These are phyloP conservation scores for Taxawa tesnikishii DNA, from an alignment of 2,329 filamentous ascomycete genomes.

Conservation along the genomic window DNA sequence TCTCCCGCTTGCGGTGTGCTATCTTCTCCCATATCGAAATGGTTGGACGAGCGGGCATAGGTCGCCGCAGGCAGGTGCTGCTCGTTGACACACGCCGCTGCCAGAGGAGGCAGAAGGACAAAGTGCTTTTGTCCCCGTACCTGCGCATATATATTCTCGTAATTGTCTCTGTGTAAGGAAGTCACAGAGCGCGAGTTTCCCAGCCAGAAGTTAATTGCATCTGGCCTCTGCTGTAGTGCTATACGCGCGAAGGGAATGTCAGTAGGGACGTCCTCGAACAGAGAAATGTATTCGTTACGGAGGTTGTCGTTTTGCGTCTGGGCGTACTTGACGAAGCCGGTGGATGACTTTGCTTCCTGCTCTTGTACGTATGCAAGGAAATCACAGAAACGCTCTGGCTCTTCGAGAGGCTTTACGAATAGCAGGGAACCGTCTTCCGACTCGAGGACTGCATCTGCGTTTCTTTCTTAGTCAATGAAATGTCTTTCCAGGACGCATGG, in stretches of 20 bases:
- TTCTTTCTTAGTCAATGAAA: slow-evolving; percentile 25
- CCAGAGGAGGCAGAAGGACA: slow-evolving; percentile 58
- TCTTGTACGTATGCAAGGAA: slow-evolving; percentile 50
- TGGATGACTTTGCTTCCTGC: slow-evolving; percentile 39
- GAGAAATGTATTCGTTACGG: slow-evolving; percentile 53
- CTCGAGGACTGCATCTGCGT: slow-evolving; percentile 50
- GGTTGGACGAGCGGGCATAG: too few species aligned
- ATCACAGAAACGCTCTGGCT: slow-evolving; percentile 46
- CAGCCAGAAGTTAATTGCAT: slow-evolving; percentile 76
- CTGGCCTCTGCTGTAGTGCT: slow-evolving; percentile 52
- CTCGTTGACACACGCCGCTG: slow-evolving; percentile 58
- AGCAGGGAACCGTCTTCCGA: slow-evolving; percentile 38
- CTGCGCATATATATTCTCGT: slow-evolving; percentile 77
- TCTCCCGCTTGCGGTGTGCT: slow-evolving; percentile 6
- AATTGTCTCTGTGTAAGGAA: slow-evolving; percentile 69
- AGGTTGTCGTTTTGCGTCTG: slow-evolving; percentile 75
- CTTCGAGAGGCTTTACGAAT: slow-evolving; percentile 64
- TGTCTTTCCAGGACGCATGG: background rate
- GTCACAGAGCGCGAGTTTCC: slow-evolving; percentile 60
- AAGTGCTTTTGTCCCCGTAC: slow-evolving; percentile 64
- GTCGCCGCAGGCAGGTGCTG: slow-evolving; percentile 41
- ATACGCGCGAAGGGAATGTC: slow-evolving; percentile 62
- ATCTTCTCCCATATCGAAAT: too few species aligned
- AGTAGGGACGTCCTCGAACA: slow-evolving; percentile 51
- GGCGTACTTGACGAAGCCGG: slow-evolving; percentile 48